Conservation (phyloP, 2,329 filamentous ascomycete species). For the Phialocephala sp. region DNA sequence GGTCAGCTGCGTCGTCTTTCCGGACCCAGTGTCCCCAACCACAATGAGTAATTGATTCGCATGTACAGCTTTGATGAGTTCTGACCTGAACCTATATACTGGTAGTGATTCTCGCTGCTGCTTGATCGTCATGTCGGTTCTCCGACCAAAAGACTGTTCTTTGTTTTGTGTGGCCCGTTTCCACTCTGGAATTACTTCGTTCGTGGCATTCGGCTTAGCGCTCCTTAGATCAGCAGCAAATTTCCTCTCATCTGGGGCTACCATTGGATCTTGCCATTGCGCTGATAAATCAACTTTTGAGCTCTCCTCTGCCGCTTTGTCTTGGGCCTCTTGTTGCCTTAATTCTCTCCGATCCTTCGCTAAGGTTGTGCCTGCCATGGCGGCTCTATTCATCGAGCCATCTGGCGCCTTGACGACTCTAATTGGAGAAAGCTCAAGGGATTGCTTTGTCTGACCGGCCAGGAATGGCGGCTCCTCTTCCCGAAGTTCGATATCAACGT, state of each 20-base stretch:
- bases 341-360: slow-evolving; percentile 91
- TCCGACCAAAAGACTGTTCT: slow-evolving; percentile 81
- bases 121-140: slow-evolving; percentile 91
- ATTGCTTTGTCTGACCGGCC: slow-evolving; percentile 95
- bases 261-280: slow-evolving; percentile 98
- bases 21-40: slow-evolving; percentile 95
- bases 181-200: slow-evolving; percentile 86
- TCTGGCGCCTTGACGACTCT: slow-evolving; percentile 97
- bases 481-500: slow-evolving; percentile 94
- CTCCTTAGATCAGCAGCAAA: slow-evolving; percentile 88
- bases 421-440: slow-evolving; percentile 91
- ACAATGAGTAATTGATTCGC: slow-evolving; percentile 94
- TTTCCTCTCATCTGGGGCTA: slow-evolving; percentile 79
- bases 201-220: slow-evolving; percentile 62
- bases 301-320: slow-evolving; percentile 73
- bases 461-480: slow-evolving; percentile 98
- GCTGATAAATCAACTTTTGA: slow-evolving; percentile 81
- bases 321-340: slow-evolving; percentile 85
- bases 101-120: slow-evolving; percentile 90
- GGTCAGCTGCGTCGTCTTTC: slow-evolving; percentile 95
- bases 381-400: slow-evolving; percentile 95
- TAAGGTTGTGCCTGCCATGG: slow-evolving; percentile 88
- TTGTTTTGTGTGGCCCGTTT: slow-evolving; percentile 82
- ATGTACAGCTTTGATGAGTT: slow-evolving; percentile 84
- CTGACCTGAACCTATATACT: slow-evolving; percentile 85